Conservation (phyloP, 768 basidiomycete genomes). For the Phanerodontia chrysosporium region DNA sequence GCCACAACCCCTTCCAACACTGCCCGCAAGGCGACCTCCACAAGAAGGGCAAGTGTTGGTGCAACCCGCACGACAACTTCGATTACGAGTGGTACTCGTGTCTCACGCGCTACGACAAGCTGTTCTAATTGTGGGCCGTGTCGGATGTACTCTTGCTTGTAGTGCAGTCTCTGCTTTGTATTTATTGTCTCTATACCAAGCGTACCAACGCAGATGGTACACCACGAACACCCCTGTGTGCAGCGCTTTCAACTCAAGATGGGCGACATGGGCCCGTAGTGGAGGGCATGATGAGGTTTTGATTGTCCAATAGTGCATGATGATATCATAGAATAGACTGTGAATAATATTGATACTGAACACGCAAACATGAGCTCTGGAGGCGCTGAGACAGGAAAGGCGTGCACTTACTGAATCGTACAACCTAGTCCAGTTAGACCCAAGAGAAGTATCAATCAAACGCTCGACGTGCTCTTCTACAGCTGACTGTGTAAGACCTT, state of each 20-base stretch:
- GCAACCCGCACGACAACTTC: slow-evolving; percentile 69
- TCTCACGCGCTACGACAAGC: slow-evolving; percentile 65
- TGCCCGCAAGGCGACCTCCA: slow-evolving; percentile 80
- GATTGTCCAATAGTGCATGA: background rate
- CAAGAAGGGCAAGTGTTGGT: slow-evolving; percentile 81
- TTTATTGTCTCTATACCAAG: background rate
- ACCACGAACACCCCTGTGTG: background rate
- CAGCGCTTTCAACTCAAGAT: too few relatives aligned
- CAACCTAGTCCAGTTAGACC: slow-evolving; percentile 90
- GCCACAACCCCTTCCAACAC: slow-evolving; percentile 92
- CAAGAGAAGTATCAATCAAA: slow-evolving; percentile 84
- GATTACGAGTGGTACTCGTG: slow-evolving; percentile 90
- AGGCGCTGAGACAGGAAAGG: background rate
- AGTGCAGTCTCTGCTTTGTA: background rate
- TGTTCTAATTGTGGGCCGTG: slow-evolving; percentile 38
- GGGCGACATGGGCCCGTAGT: too few relatives aligned
- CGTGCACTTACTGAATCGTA: slow-evolving; percentile 80
- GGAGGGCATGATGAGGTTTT: background rate
- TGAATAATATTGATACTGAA: slow-evolving; percentile 91
- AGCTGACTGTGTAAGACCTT: slow-evolving; percentile 77
- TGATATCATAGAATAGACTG: slow-evolving; percentile 71
- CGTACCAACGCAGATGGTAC: background rate
- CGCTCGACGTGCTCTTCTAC: slow-evolving; percentile 88
- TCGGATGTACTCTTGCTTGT: background rate
- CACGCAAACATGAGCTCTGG: background rate